Percentiles rank a stretch among this genome's conserved stretches.
Conservation (phyloP, 768 basidiomycete species). For the Amanita subjunquillea region DNA sequence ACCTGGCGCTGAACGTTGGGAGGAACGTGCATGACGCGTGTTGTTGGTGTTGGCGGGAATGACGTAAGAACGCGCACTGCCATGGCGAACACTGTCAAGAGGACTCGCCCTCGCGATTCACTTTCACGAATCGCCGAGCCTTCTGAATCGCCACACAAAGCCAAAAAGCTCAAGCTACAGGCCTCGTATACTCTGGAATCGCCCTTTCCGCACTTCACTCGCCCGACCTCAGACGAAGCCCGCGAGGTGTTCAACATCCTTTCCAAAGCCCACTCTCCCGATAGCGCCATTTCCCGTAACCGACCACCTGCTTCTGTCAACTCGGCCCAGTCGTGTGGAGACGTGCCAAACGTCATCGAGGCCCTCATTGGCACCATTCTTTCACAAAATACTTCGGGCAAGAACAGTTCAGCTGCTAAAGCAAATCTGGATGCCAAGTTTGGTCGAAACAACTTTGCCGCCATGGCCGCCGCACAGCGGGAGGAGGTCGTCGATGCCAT, state of each 20-base stretch:
- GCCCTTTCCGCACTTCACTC: conserved; percentile 35
- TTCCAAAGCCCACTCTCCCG: conserved; percentile 20
- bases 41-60: background rate
- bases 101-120: background rate
- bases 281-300: background rate
- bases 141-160: conserved; percentile 2
- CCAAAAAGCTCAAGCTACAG: conserved; percentile 42
- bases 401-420: conserved; percentile 43
- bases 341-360: conserved; percentile 44
- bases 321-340: conserved; percentile 34
- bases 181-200: conserved; percentile 28
- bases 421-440: conserved; percentile 34
- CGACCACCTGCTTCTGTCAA: conserved; percentile 11
- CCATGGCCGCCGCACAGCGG: conserved; percentile 33
- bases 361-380: conserved; percentile 48
- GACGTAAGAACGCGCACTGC: background rate
- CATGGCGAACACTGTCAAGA: background rate
- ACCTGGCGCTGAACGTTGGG: background rate
- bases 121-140: background rate
- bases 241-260: conserved; percentile 31
- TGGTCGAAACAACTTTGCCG: conserved; percentile 38
- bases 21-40: background rate
- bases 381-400: conserved; percentile 46
- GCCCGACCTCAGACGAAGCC: conserved; percentile 34
- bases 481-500: conserved; percentile 38